Percentiles rank a stretch among this genome's conserved stretches.
These are phyloP conservation scores for Westerdykella ornata DNA, from an alignment of 2,329 filamentous ascomycete genomes.

Conservation along the genomic window DNA sequence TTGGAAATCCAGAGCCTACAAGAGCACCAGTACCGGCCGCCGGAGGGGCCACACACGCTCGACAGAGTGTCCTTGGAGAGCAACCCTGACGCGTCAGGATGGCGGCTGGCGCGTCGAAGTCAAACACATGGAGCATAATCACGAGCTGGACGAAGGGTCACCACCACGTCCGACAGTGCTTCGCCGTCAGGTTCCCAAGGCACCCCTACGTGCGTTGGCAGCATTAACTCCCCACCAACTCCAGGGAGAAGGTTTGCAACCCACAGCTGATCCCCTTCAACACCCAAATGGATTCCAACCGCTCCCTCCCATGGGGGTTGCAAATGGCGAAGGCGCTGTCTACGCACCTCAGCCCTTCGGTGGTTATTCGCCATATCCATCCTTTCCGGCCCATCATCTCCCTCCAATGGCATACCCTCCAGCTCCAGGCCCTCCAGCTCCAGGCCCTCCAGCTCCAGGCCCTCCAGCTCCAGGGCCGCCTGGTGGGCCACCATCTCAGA, in stretches of 20 bases:
- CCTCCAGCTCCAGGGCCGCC: too few species aligned
- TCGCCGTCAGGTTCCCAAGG: not conserved
- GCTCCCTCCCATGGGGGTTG: too few species aligned
- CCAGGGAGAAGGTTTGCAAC: not conserved
- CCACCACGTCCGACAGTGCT: not conserved
- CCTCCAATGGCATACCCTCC: too few species aligned
- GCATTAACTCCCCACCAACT: conserved; percentile 1
- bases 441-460: too few species aligned
- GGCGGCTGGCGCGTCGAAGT: conserved; percentile 3
- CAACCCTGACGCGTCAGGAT: not conserved
- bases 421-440: too few species aligned
- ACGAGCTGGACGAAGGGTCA: conserved; percentile 2
- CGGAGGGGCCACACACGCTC: not conserved
- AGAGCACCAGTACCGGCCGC: not conserved
- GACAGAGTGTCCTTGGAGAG: conserved; percentile 2
- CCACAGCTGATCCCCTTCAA: too few species aligned
- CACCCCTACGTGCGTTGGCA: not conserved
- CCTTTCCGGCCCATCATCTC: too few species aligned
- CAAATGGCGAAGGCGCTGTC: too few species aligned
- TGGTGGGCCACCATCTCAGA: too few species aligned
- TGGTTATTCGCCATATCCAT: too few species aligned
- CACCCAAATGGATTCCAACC: too few species aligned
- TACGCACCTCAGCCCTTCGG: too few species aligned
- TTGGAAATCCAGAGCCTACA: not conserved
- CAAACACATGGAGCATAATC: not conserved